Evolutionary conservation across 2,329 filamentous ascomycete species (phyloP), one percentile per base, ranked within the genome.

Genomic region (Talaromyces sp.): DNA sequence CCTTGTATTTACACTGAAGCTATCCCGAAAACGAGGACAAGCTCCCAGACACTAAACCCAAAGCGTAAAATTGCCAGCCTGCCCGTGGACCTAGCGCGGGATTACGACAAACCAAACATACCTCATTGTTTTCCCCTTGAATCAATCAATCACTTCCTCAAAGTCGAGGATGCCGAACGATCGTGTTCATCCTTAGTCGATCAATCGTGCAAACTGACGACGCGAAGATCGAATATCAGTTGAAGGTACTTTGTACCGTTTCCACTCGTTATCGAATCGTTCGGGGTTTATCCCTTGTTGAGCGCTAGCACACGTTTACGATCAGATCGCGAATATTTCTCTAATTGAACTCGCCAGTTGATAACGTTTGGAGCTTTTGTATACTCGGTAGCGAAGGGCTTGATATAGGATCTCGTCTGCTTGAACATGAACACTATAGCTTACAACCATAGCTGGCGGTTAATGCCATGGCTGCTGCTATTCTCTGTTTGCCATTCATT

Each of bases 401-500:
- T 50, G 13, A 13, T 22, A 31, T 13, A 31, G 16, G 24, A 5
- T 39, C 19, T 16, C n/a, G 11, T 39, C 22, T 13, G 50, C 37
- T 41, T 52, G 58, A 69, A 61, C 63, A 74, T 72, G 72, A 70
- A 63, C n/a, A 45, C 37, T 14, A 60, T 24, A 41, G 67, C 62
- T 64, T 66, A 71, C 64, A 67, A 70, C 47, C 67, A 67, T 66
- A 65, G 69, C 54, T 78, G 77, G 69, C 68, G 73, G 68, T 74
- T 65, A 59, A 43, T 62, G 14, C 33, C 64, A 35, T 66, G 65
- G 65, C 50, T 65, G 7, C 54, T 68, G 22, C 77, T 85, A 61
- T 69, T 85, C 64, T 83, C 83, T 37, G 80, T 82, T 65, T 79
- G 81, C 19, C 81, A 88, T 62, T 90, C 89, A 43, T 96, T 96